Base-by-base conservation (phyloP, 805 yeast species). In the Metschnikowia continentalis region DNA sequence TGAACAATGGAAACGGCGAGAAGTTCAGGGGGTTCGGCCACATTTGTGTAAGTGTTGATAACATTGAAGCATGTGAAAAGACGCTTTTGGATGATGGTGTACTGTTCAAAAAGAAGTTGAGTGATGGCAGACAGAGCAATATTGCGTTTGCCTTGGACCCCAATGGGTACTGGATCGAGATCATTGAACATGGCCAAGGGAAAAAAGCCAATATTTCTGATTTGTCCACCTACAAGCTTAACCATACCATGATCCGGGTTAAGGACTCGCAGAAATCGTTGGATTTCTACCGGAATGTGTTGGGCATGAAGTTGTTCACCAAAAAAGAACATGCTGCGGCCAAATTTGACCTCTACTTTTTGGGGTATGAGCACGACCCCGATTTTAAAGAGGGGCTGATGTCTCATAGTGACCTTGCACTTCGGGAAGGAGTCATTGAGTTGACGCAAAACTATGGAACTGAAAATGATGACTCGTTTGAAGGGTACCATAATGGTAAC, bases 381-480 rank as follows among this genome's bases (percentile, higher is more conserved):
- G 65, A 61, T 10, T 75, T 70, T 60, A 63, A 71, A 58, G 83
- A 78, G 50, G 75, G 76, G 40, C 50, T 61, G n/a, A 70, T 75
- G 50, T 57, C 64, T 3, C 61, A 50, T 33, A 56, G 49, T 2
- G 58, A 60, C 2, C 78, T 74, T 57, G 67, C 77, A 5, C 47
- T 58, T 47, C 71, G 83, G 53, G 90, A 88, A 65, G 84, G 92
- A 19, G 70, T 94, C 11, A 68, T 94, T 49, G 99, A 94, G 71
- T 77, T 94, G 64, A 92, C 98, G 43, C 92, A 90, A 72, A 94
- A 94, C 73, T 92, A 90, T 85, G 99, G 98, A 20, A 89, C 97
- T 20, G 99, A 94, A 66, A 62, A 71, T 19, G 96, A 92, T 54
- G 76, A 78, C 15, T 76, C 78, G 4, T 88, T 90, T 71, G 71